Base-by-base conservation (phyloP, 1,139 yeast species). In the Taiozyma onychis region DNA sequence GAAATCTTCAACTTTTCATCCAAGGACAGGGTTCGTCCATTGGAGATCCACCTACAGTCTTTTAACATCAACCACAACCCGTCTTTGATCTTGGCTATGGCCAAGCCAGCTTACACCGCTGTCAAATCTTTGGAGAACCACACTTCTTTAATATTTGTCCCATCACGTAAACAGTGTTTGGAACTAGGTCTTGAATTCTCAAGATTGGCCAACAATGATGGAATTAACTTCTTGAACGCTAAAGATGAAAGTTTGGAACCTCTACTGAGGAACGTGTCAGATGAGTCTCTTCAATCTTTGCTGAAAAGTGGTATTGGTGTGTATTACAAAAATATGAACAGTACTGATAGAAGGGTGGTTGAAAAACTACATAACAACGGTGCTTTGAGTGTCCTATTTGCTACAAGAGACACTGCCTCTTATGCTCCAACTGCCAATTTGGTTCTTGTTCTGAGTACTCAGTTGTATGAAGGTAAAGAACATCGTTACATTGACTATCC, bases 1-100 rank as follows among this genome's bases (percentile, higher is more conserved):
- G 74, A 80, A 44, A 74, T 83, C 5, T 88, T 75, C 69, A 91
- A 89, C 60, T 90, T 86, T 64, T 75, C 82, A 24, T 84, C 95
- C 0, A 70, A 72, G 43, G 83, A 81, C 41, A 72, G 95, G 51
- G 71, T 74, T 26, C 65, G 70, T 44, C 81, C 85, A 3, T 61
- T 88, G 35, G 78, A 78, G 48, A 79, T 89, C 21, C 82, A 77
- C 56, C 63, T 89, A 43, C 83, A 81, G 55, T 68, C 81, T 0
- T 72, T 73, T 51, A 71, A 70, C 13, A 72, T 73, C 44, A 66
- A 69, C 16, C 79, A 77, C 51, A 73, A 76, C 57, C 78, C 80
- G 2, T 72, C 86, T 0, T 61, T 78, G 53, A 67, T 81, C 56
- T 64, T 72, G 43, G 73, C 83, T 7, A 75, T 81, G 78, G 66